phyloP scores from a whole-genome alignment of 2,329 filamentous ascomycete species.

The Cryphonectria nitschkei region DNA sequence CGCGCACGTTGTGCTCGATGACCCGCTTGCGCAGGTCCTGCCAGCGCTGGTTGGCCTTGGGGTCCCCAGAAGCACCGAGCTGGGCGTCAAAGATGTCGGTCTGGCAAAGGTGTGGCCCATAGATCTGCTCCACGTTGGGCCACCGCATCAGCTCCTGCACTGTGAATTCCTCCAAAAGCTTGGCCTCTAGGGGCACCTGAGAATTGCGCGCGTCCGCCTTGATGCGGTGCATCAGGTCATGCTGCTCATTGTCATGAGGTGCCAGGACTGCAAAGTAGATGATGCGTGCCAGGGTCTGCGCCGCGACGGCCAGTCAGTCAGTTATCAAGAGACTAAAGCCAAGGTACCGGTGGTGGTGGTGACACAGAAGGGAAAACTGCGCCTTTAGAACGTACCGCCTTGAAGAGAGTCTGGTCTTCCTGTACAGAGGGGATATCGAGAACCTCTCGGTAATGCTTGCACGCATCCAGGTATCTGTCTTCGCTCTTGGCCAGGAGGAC shows the following conservation, averaged over 20 bases:
- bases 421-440: slow-evolving; percentile 95
- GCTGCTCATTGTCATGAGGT: slow-evolving; percentile 97
- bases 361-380: too few relatives aligned
- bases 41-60: slow-evolving; percentile 86
- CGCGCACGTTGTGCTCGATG: slow-evolving; percentile 98
- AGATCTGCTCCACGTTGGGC: slow-evolving; percentile 88
- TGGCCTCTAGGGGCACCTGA: slow-evolving; percentile 77
- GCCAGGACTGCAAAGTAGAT: slow-evolving; percentile 98
- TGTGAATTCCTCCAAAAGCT: slow-evolving; percentile 92
- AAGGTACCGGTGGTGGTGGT: not conserved
- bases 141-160: slow-evolving; percentile 97
- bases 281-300: slow-evolving; percentile 84
- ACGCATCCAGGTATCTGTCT: slow-evolving; percentile 94
- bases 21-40: slow-evolving; percentile 95
- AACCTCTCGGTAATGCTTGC: slow-evolving; percentile 97
- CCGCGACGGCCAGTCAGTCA: slow-evolving; percentile 3
- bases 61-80: slow-evolving; percentile 67
- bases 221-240: slow-evolving; percentile 93
- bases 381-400: slow-evolving; percentile 20
- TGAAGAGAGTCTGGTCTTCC: slow-evolving; percentile 67
- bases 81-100: slow-evolving; percentile 87
- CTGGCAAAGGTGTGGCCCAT: slow-evolving; percentile 82
- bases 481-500: slow-evolving; percentile 96
- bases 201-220: slow-evolving; percentile 81
- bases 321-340: not conserved